A percentile compares a stretch with the other conserved stretches of the same genome.
These are phyloP conservation scores for Trichoderma gamsii DNA, from an alignment of 495 filamentous ascomycete species.

Conservation along the genomic window DNA sequence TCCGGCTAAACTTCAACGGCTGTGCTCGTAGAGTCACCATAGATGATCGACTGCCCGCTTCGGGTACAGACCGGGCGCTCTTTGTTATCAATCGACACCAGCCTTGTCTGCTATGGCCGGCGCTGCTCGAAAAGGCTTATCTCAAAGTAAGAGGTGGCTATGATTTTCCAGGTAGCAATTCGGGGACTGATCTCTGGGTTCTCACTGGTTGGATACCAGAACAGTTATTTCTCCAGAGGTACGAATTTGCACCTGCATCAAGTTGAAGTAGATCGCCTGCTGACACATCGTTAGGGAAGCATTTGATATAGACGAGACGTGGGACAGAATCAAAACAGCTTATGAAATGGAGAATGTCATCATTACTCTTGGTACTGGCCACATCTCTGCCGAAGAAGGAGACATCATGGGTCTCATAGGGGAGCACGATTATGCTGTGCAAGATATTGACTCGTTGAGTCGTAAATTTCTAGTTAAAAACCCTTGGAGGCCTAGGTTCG, in stretches of 20 bases:
- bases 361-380: conserved; percentile 84
- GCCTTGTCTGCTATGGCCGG: conserved; percentile 76
- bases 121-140: conserved; percentile 92
- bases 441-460: conserved; percentile 58
- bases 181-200: conserved; percentile 84
- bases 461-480: conserved; percentile 82
- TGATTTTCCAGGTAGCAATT: conserved; percentile 98
- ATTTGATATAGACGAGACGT: conserved; percentile 63
- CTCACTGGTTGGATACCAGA: conserved; percentile 96
- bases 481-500: conserved; percentile 56
- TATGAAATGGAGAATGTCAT: conserved; percentile 78
- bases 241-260: conserved; percentile 7
- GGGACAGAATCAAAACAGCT: conserved; percentile 67
- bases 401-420: conserved; percentile 71
- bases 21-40: conserved; percentile 81
- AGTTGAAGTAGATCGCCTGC: not conserved
- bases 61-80: conserved; percentile 61
- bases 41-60: conserved; percentile 84
- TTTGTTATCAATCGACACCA: conserved; percentile 87
- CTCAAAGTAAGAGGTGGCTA: conserved; percentile 96
- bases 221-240: conserved; percentile 81
- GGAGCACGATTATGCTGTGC: conserved; percentile 90
- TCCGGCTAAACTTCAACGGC: conserved; percentile 91
- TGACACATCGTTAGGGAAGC: conserved; percentile 50
- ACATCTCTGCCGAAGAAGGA: conserved; percentile 66